These are phyloP conservation scores for Begonia masoniana DNA, from an alignment of 306 rosid genomes.

Conservation along the genomic window DNA sequence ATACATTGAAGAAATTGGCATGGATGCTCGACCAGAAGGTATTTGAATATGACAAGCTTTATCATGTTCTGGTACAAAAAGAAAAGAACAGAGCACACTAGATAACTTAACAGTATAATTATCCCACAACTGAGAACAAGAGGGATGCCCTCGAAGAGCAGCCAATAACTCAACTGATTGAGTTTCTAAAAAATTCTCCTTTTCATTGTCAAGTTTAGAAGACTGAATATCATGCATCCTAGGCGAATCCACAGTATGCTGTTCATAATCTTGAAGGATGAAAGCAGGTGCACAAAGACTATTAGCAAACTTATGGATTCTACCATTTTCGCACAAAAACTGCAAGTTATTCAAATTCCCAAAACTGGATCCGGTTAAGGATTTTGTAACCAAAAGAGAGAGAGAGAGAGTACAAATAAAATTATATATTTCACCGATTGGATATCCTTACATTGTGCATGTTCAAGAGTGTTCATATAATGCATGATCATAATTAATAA, in stretches of 20 bases:
- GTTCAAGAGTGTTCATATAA: no score
- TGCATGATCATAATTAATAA: no score
- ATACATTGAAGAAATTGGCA: conserved; percentile 49
- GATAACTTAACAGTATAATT: conserved; percentile 57
- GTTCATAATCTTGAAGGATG: conserved; percentile 63
- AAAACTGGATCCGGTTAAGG: conserved; percentile 63
- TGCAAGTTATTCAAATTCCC: conserved; percentile 73
- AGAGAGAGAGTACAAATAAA: not conserved
- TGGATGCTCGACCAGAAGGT: conserved; percentile 44
- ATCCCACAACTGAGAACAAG: conserved; percentile 53
- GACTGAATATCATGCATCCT: conserved; percentile 24
- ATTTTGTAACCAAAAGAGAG: conserved; percentile 2
- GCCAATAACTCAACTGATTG: conserved; percentile 24
- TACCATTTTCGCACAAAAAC: conserved; percentile 86
- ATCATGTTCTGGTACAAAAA: conserved; percentile 43
- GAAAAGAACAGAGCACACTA: conserved; percentile 80
- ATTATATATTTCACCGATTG: conserved; percentile 7
- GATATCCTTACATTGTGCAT: not conserved
- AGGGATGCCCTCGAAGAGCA: conserved; percentile 24
- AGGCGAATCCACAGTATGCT: conserved; percentile 26
- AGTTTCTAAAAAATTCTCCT: conserved; percentile 18
- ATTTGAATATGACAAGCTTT: conserved; percentile 35
- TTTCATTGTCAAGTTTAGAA: conserved; percentile 27
- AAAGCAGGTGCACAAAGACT: conserved; percentile 93
- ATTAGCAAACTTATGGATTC: conserved; percentile 88